Percentiles rank a stretch among this genome's conserved stretches.
These are phyloP conservation scores for Aegilops longissima DNA, from an alignment of 176 grass and related monocot genomes.

Conservation along the genomic window DNA sequence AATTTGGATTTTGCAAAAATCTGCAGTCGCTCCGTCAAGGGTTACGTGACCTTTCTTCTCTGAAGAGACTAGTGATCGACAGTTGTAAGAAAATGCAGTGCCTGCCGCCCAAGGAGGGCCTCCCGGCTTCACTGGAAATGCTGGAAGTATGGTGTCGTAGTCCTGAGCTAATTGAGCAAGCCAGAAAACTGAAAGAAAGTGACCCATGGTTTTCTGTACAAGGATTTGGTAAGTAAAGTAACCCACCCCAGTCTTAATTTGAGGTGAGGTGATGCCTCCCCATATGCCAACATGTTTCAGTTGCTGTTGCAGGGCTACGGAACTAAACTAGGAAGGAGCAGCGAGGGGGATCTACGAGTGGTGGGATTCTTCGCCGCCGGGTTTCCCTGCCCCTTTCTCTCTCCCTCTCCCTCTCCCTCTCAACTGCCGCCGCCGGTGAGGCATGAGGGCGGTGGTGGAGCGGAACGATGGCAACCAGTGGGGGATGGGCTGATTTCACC, in stretches of 20 bases:
- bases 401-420: background rate
- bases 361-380: no score
- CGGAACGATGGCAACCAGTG: no score
- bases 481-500: background rate
- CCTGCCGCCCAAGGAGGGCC: background rate
- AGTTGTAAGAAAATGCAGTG: background rate
- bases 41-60: background rate
- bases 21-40: background rate
- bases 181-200: background rate
- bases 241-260: no score
- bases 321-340: no score
- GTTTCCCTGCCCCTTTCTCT: no score
- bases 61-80: background rate
- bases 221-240: no score
- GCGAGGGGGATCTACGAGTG: no score
- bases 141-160: accelerated
- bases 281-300: no score
- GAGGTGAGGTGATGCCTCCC: no score
- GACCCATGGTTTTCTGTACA: background rate
- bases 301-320: background rate
- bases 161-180: background rate
- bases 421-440: no score
- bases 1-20: background rate
- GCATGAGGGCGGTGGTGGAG: no score
- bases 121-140: background rate